Conservation (phyloP, 441 rosid species). For the Mallotus japonicus region DNA sequence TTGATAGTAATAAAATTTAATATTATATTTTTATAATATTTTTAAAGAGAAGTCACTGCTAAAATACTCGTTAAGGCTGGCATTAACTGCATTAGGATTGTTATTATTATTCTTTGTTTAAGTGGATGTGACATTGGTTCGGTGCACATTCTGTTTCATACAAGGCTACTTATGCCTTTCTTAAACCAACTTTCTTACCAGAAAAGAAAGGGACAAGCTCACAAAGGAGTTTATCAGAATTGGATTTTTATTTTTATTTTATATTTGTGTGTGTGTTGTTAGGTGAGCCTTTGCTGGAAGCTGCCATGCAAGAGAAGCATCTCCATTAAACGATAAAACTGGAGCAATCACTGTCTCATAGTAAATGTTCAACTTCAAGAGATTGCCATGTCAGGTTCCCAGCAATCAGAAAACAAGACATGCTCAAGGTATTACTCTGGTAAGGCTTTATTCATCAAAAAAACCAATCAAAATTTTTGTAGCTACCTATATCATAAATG, state of each 20-base stretch:
- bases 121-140: conserved; percentile 16
- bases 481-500: not conserved
- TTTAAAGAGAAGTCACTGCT: too few relatives aligned
- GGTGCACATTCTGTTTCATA: conserved; percentile 35
- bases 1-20: too few relatives aligned
- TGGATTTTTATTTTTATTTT: not conserved
- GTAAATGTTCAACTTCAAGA: not conserved
- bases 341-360: not conserved
- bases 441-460: not conserved
- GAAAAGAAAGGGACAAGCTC: conserved; percentile 36
- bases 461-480: not conserved
- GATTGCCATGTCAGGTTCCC: not conserved
- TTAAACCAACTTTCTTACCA: conserved; percentile 37
- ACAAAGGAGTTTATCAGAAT: not conserved
- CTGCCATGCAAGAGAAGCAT: not conserved
- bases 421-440: not conserved
- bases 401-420: not conserved
- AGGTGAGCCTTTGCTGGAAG: not conserved
- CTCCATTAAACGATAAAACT: not conserved
- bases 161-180: conserved; percentile 36
- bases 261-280: not conserved
- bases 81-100: too few relatives aligned
- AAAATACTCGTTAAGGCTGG: too few relatives aligned
- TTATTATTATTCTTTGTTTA: not conserved
- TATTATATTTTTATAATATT: too few relatives aligned